phyloP scores from a whole-genome alignment of 164 flowering plant species.

The Stephania japonica region DNA sequence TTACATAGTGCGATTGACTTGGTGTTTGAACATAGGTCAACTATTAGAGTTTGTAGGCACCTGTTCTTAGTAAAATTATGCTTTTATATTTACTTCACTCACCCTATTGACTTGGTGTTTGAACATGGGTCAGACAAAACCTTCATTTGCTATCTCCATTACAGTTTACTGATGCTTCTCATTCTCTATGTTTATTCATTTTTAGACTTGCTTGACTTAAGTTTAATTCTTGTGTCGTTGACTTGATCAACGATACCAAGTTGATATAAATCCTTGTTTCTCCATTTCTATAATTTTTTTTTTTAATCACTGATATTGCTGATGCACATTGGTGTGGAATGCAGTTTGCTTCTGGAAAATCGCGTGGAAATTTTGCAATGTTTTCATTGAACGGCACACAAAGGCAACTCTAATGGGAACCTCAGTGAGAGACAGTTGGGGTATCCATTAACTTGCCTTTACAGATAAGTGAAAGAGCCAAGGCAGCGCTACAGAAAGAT shows the following conservation, averaged over 20 bases:
- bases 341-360: neutral
- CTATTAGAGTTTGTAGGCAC: neutral
- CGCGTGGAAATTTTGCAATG: neutral
- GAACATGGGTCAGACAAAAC: neutral
- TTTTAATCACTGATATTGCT: neutral
- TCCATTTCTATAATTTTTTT: neutral
- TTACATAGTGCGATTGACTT: neutral
- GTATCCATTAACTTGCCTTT: neutral
- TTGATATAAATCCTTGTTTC: no score
- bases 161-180: neutral
- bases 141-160: neutral
- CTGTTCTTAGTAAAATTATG: neutral
- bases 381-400: neutral
- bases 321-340: neutral
- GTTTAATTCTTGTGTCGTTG: no score
- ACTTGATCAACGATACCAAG: no score
- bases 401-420: neutral
- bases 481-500: neutral
- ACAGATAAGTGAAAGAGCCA: neutral
- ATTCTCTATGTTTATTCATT: neutral
- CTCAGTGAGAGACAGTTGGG: neutral
- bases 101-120: no score
- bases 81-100: no score
- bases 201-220: no score
- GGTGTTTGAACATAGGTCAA: neutral